Base-by-base conservation (phyloP, 257 asterid species). In the Solanum chiquidenum region DNA sequence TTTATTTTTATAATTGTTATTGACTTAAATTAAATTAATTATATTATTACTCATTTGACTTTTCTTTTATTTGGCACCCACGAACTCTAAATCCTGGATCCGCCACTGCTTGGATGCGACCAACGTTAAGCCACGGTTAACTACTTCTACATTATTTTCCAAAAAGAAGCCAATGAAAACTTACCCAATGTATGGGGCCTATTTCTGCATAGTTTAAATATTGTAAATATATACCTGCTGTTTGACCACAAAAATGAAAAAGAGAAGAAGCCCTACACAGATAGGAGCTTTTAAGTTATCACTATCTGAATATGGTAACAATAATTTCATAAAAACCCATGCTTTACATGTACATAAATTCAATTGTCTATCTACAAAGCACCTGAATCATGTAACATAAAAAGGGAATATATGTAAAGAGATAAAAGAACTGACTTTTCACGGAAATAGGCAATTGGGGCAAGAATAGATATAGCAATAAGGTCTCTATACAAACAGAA, bases 401-500 rank as follows among this genome's bases (percentile, higher is more conserved):
- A 88, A 69, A 83, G 33, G 89, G 83, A 27, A 75, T 42, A 89
- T 40, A 38, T 44, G 82, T 20, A 52, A 12, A 46, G 46, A 68
- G 71, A 25, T 29, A 87, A 77, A 37, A 27, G 62, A 14, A 90
- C 97, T 82, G 29, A 97, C 99, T 92, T 95, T 91, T 97, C 99
- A 75, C 96, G 98, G 74, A 95, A 77, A 91, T 94, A 97, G 87
- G 99, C 99, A 3, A 95, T 89, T 5, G 99, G 99, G 38, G 98
- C 98, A 35, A 97, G 98, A 77, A 97, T 93, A 76, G 95, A 89
- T 62, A 97, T 95, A 9, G 98, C 98, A 58, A 97, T 92, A 21
- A 96, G 94, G 88, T 97, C 99, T 13, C 99, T 88, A 35, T 82
- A 91, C 60, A 95, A 95, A 84, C 99, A 96, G 89, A 97, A 97